Evolutionary conservation across 257 asterid genomes (phyloP), one percentile per base, ranked within the genome.

Genomic region (Phtheirospermum japonicum): DNA sequence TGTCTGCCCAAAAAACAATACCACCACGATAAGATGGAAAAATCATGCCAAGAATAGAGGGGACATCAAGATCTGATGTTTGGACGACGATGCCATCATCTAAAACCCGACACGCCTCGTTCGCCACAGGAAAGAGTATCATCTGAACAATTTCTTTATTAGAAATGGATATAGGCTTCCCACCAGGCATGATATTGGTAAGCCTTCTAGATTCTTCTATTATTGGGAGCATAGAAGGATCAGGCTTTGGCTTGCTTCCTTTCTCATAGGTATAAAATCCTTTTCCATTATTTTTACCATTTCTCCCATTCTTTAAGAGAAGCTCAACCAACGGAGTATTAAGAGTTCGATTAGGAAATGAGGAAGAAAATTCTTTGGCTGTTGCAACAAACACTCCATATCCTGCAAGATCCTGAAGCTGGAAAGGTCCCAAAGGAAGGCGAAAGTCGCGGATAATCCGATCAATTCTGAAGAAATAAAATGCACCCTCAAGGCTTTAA

Each of bases 11-110:
- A 83, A 80, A 93, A 61, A 93, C 60, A 43, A 93, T 72, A 48
- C 99, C 99, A 33, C 99, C 99, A 39, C 97, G 89, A 69, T 81
- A 92, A 58, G 95, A 76, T 45, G 99, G 99, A 77, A 89, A 92
- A 70, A 97, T 84, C 97, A 92, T 92, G 77, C 99, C 99, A 73
- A 86, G 97, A 70, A 86, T 75, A 50, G 99, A 86, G 42, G 99
- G 89, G 32, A 76, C 84, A 54, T 92, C 99, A 63, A 92, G 96
- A 74, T 92, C 99, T 26, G 97, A 89, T 50, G 99, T 95, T 46
- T 91, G 89, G 37, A 92, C 79, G 50, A 89, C 95, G 2, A 92
- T 53, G 42, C 95, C 95, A 40, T 92, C 96, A 58, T 86, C 96
- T 80, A 92, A 63, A 57, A 92, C 94, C 43, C 90, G 95, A 61